Evolutionary conservation across 441 rosid species (phyloP).

Genomic region (Populus hybrid): DNA sequence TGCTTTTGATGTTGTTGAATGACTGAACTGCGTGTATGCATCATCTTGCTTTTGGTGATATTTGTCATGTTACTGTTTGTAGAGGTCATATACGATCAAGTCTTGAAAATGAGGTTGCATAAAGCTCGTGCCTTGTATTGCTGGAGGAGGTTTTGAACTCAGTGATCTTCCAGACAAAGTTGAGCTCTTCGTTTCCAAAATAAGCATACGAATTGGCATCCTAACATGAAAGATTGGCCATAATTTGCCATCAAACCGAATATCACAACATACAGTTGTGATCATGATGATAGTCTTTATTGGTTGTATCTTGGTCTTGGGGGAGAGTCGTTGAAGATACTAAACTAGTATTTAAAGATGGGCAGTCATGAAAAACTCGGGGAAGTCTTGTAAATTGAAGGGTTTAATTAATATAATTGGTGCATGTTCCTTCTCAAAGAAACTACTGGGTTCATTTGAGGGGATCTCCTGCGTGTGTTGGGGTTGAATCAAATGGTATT

Average conservation of each 20-base stretch:
- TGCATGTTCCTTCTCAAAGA: neutral
- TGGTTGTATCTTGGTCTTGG: neutral
- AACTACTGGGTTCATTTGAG: neutral
- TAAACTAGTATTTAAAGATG: neutral
- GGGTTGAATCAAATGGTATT: neutral
- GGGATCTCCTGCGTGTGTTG: neutral
- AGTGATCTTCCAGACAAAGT: neutral
- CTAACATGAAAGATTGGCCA: neutral
- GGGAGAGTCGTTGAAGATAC: neutral
- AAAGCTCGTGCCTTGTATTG: neutral
- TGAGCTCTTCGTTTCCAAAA: constrained; percentile 2
- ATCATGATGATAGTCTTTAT: neutral
- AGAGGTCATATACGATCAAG: neutral
- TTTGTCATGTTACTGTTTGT: neutral
- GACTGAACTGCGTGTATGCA: neutral
- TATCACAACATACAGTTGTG: neutral
- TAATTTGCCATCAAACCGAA: neutral
- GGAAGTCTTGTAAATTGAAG: neutral
- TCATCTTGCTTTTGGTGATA: neutral
- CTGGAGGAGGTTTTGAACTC: neutral
- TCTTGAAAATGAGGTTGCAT: neutral
- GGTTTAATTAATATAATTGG: neutral
- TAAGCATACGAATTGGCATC: neutral
- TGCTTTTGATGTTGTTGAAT: neutral
- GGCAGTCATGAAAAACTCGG: neutral